These are phyloP conservation scores for Elsinoe necatrix DNA, from an alignment of 2,329 filamentous ascomycete species.

Conservation along the genomic window DNA sequence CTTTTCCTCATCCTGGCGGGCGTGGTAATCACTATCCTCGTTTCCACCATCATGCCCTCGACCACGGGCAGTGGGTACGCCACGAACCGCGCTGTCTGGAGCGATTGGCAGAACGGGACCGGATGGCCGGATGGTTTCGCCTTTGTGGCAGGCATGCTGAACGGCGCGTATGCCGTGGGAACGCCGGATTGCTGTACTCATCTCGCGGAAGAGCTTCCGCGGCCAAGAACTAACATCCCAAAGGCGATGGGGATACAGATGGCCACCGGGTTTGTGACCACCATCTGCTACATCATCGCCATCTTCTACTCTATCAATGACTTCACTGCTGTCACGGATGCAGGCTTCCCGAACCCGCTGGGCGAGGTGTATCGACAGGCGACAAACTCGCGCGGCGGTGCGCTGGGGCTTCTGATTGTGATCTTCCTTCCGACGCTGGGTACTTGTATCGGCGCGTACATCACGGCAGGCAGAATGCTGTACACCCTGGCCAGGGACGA, in stretches of 20 bases:
- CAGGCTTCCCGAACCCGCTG: conserved; percentile 45
- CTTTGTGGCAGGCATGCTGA: conserved; percentile 55
- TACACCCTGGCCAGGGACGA: conserved; percentile 54
- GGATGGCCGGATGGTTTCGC: conserved; percentile 47
- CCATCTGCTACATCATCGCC: conserved; percentile 36
- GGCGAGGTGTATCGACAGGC: conserved; percentile 55
- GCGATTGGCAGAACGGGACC: conserved; percentile 35
- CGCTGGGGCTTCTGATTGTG: conserved; percentile 42
- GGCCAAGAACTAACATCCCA: conserved; percentile 45
- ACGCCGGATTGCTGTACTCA: conserved; percentile 56
- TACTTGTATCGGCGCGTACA: conserved; percentile 48
- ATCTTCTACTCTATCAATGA: conserved; percentile 51
- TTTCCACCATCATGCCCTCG: conserved; percentile 48
- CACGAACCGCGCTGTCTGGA: conserved; percentile 34
- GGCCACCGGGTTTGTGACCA: conserved; percentile 44
- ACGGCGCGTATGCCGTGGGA: conserved; percentile 58
- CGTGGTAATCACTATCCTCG: conserved; percentile 48
- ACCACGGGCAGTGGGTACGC: conserved; percentile 36
- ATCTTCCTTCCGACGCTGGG: conserved; percentile 42
- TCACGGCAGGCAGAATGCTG: conserved; percentile 53
- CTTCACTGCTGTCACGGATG: conserved; percentile 45
- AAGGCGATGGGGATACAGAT: conserved; percentile 46
- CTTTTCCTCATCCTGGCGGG: conserved; percentile 46
- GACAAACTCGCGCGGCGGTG: conserved; percentile 33
- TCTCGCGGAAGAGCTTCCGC: conserved; percentile 55